Percentiles rank a stretch among this genome's conserved stretches.
Conservation (phyloP, 768 basidiomycete species). For the Xerocomellus intermedius region DNA sequence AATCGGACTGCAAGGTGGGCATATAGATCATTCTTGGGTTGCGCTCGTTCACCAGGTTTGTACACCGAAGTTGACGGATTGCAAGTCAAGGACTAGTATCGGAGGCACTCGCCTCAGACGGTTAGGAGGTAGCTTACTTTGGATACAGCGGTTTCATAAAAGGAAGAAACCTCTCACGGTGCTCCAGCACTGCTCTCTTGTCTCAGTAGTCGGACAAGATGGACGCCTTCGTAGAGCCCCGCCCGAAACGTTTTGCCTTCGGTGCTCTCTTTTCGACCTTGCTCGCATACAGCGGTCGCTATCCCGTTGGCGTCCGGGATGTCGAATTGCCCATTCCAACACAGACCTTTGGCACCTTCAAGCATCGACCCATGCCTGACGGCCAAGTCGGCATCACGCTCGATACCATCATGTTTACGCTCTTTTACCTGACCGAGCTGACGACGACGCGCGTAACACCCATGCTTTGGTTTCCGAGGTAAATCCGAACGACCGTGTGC, state of each 20-base stretch:
- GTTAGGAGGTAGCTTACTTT: no score
- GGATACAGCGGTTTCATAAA: neutral
- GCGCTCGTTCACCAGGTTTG: no score
- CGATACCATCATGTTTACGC: conserved; percentile 31
- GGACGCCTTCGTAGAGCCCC: neutral
- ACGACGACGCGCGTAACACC: neutral
- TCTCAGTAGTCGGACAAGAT: neutral
- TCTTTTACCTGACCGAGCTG: conserved; percentile 32
- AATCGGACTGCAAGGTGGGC: no score
- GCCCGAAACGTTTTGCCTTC: conserved; percentile 3
- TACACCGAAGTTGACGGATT: no score
- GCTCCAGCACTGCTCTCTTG: neutral
- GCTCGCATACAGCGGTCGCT: conserved; percentile 30
- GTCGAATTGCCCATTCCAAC: conserved; percentile 30
- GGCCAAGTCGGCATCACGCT: conserved; percentile 27
- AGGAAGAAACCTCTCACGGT: conserved; percentile 1
- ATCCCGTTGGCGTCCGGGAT: conserved; percentile 34
- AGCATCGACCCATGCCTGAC: conserved; percentile 20
- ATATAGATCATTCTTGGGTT: no score
- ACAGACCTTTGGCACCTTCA: conserved; percentile 28
- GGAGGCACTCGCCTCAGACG: no score
- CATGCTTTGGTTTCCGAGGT: conserved; percentile 32
- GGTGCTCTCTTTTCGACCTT: conserved; percentile 26
- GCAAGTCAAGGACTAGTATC: no score
- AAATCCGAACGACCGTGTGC: neutral